Percentiles rank a stretch among this genome's conserved stretches.
phyloP scores from a whole-genome alignment of 1,284 basidiomycete species.

The Prillingera fragicola region DNA sequence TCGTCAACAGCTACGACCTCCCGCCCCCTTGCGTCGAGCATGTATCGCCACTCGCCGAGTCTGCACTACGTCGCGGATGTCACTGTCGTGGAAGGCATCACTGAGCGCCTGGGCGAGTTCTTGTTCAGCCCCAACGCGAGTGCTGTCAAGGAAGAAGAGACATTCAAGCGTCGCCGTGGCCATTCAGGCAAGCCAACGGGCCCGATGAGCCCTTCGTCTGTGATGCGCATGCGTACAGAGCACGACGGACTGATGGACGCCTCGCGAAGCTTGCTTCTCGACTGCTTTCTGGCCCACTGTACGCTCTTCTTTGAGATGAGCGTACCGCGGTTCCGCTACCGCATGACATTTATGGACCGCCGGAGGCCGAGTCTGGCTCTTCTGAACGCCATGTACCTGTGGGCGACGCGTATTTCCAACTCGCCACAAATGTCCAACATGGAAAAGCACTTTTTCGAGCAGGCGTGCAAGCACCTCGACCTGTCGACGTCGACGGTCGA shows the following conservation, averaged over 20 bases:
- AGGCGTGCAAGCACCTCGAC: slow-evolving; percentile 33
- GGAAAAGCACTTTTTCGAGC: slow-evolving; percentile 36
- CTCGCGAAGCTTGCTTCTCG: slow-evolving; percentile 30
- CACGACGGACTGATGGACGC: slow-evolving; percentile 34
- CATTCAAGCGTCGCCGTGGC: slow-evolving; percentile 11
- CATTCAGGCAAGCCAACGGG: background rate
- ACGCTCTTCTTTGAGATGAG: slow-evolving; percentile 44
- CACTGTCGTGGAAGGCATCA: slow-evolving; percentile 31
- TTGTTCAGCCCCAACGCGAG: slow-evolving; percentile 29
- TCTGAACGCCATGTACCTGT: slow-evolving; percentile 45
- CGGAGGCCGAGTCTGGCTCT: slow-evolving; percentile 36
- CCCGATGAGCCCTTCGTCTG: too few relatives aligned
- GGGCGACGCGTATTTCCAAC: slow-evolving; percentile 40
- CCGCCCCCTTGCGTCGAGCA: slow-evolving; percentile 9
- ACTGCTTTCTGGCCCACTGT: slow-evolving; percentile 36
- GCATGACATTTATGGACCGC: slow-evolving; percentile 37
- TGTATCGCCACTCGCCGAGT: slow-evolving; percentile 25
- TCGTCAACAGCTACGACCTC: background rate
- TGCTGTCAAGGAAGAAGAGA: slow-evolving; percentile 15
- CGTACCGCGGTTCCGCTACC: slow-evolving; percentile 38
- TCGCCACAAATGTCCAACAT: slow-evolving; percentile 27
- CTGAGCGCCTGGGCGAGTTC: slow-evolving; percentile 41
- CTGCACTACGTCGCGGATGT: slow-evolving; percentile 27
- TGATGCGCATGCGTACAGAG: slow-evolving; percentile 21
- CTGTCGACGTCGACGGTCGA: slow-evolving; percentile 33